These are phyloP conservation scores for Penicillium argentinense DNA, from an alignment of 495 filamentous ascomycete species.

Conservation along the genomic window DNA sequence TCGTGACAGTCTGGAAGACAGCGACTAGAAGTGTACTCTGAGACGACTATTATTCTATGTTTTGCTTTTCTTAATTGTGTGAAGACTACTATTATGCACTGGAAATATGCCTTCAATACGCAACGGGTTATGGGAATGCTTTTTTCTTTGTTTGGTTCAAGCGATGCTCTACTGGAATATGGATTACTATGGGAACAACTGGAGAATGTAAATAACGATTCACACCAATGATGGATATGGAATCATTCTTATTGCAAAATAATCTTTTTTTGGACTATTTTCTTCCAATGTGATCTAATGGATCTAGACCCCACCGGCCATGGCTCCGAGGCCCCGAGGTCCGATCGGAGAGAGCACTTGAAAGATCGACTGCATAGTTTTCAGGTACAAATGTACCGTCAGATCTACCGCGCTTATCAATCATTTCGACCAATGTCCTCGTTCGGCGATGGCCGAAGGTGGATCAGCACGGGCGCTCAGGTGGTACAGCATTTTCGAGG, in stretches of 20 bases:
- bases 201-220: constrained; percentile 16
- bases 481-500: no score
- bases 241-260: no score
- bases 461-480: no score
- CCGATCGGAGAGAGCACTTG: no score
- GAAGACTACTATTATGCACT: not conserved
- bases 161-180: constrained; percentile 5
- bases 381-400: no score
- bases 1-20: constrained; percentile 57
- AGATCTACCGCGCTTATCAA: no score
- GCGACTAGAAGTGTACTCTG: constrained; percentile 34
- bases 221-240: not conserved
- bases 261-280: no score
- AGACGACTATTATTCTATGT: constrained; percentile 13
- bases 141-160: constrained; percentile 1
- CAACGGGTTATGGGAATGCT: not conserved
- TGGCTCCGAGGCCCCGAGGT: no score
- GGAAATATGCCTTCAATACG: constrained; percentile 1
- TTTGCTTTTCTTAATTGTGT: not conserved
- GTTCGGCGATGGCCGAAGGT: no score
- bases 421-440: no score
- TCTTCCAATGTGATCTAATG: not conserved
- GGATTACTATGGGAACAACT: constrained; percentile 3
- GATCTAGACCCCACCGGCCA: no score
- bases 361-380: no score